A percentile compares a stretch with the other conserved stretches of the same genome.
phyloP scores from a whole-genome alignment of 2,329 filamentous ascomycete species.

The Keithomyces neogunnii region DNA sequence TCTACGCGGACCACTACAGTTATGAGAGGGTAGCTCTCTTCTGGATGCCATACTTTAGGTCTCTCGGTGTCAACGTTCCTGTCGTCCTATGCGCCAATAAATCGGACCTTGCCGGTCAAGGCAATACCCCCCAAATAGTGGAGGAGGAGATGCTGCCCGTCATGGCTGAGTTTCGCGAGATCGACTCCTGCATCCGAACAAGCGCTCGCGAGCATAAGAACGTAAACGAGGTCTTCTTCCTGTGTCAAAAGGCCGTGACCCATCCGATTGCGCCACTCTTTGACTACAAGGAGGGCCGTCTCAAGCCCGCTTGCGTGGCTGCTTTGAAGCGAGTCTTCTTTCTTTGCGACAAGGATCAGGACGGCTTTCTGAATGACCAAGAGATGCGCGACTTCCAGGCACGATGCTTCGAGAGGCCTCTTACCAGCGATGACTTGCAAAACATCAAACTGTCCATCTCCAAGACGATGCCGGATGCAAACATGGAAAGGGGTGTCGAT shows the following conservation, averaged over 20 bases:
- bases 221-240: slow-evolving; percentile 92
- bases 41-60: slow-evolving; percentile 98
- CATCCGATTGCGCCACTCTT: slow-evolving; percentile 95
- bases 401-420: slow-evolving; percentile 83
- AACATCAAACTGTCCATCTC: slow-evolving; percentile 87
- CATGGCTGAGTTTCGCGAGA: slow-evolving; percentile 98
- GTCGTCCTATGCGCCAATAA: slow-evolving; percentile 97
- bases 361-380: slow-evolving; percentile 80
- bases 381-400: slow-evolving; percentile 88
- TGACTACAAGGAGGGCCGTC: slow-evolving; percentile 81
- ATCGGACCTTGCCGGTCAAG: slow-evolving; percentile 72
- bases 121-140: slow-evolving; percentile 72
- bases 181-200: slow-evolving; percentile 93
- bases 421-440: slow-evolving; percentile 71
- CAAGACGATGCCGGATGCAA: slow-evolving; percentile 55
- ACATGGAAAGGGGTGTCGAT: slow-evolving; percentile 65
- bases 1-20: slow-evolving; percentile 98
- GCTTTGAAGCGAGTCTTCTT: slow-evolving; percentile 90
- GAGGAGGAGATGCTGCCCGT: slow-evolving; percentile 97
- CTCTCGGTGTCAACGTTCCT: slow-evolving; percentile 94
- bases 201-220: slow-evolving; percentile 89
- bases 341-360: slow-evolving; percentile 91
- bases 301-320: slow-evolving; percentile 84
- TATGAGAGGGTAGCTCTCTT: slow-evolving; percentile 95
- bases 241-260: slow-evolving; percentile 96